Base-by-base conservation (phyloP, 768 basidiomycete species). In the Pholiota molesta region DNA sequence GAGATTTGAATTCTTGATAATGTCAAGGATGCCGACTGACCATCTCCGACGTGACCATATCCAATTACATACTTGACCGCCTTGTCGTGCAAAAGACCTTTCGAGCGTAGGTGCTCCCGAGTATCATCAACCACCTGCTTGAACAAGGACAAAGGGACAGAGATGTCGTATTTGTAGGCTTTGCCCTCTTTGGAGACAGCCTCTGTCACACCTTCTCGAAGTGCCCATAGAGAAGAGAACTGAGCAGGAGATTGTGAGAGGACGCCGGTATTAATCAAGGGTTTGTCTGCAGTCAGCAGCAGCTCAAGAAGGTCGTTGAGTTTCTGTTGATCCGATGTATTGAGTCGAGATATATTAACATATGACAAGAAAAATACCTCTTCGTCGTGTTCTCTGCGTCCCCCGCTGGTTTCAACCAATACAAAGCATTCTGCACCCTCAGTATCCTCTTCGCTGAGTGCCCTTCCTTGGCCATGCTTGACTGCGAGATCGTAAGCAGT, bases 21-120 rank as follows among this genome's bases (percentile, higher is more conserved):
- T 39, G 28, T n/a, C 10, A 52, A 55, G 14, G 13, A 1, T 39
- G n/a, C 28, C 54, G 33, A 77, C 88, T 69, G 70, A 90, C 96
- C 95, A 76, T 99, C 97, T 23, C 97, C 97, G 57, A 99, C 89
- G 74, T 99, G 97, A 13, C 97, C 97, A 68, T 94, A 99, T 11
- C 97, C 97, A 61, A 97, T 77, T 14, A 96, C 92, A 69, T 89
- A 85, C 72, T 89, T 90, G 42, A 99, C 91, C 28, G 86, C 89
- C 49, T 86, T 80, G 17, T 90, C 87, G 14, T 82, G 83, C 44
- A 94, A 78, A 10, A 93, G 81, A 4, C 88, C 91, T 66, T 88
- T 87, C 21, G 85, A 83, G 35, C 80, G 74, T 39, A 99, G 78
- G 59, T 86, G 88, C 62, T 89, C 86, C 60, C 91, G 80, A 35